phyloP scores from a whole-genome alignment of 108 stramenopile species.

The Skeletonema tropicum region DNA sequence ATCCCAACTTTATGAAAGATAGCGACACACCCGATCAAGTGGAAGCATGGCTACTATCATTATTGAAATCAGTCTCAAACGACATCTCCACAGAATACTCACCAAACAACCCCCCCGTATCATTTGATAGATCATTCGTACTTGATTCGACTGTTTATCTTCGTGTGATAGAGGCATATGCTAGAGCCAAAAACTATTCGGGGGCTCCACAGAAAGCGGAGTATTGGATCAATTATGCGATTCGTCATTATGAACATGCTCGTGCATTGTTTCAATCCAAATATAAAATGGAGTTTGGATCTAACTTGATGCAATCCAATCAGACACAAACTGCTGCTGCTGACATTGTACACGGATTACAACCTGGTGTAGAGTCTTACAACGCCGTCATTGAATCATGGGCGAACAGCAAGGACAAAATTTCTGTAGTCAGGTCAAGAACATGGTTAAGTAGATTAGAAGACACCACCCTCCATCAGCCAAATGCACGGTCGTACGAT shows the following conservation, averaged over 20 bases:
- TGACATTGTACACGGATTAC: slow-evolving; percentile 23
- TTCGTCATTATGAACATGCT: slow-evolving; percentile 27
- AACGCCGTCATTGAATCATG: slow-evolving; percentile 78
- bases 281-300: slow-evolving; percentile 3
- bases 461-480: slow-evolving; percentile 27
- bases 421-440: slow-evolving; percentile 65
- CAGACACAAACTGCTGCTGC: slow-evolving; percentile 11
- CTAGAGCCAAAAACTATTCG: slow-evolving; percentile 22
- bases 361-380: slow-evolving; percentile 65
- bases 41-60: slow-evolving; percentile 46
- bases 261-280: slow-evolving; percentile 1
- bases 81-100: not conserved
- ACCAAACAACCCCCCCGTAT: not conserved
- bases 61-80: slow-evolving; percentile 23
- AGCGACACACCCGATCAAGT: slow-evolving; percentile 29
- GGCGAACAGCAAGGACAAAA: slow-evolving; percentile 61
- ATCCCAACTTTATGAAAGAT: slow-evolving; percentile 47
- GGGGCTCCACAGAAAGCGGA: slow-evolving; percentile 71
- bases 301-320: not conserved
- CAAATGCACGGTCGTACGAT: slow-evolving; percentile 72
- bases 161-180: slow-evolving; percentile 59
- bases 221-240: slow-evolving; percentile 53
- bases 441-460: slow-evolving; percentile 70
- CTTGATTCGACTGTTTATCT: slow-evolving; percentile 64
- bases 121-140: not conserved